These are phyloP conservation scores for Thalassiosira hispida DNA, from an alignment of 352 stramenopile species.

Conservation along the genomic window DNA sequence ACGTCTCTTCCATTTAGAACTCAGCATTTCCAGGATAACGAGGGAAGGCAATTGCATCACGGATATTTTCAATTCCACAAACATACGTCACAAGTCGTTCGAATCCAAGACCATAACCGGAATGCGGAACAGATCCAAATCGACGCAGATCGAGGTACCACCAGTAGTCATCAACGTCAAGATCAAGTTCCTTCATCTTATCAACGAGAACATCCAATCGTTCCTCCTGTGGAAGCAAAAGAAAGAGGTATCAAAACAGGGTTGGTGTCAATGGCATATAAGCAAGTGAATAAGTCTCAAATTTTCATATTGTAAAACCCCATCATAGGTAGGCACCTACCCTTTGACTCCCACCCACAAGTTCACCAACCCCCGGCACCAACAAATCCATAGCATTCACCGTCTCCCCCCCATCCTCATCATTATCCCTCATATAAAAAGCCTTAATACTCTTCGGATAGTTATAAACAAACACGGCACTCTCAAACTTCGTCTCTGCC, in stretches of 20 bases:
- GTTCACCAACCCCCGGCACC: constrained; percentile 94
- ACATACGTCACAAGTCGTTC: constrained; percentile 97
- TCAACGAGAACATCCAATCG: constrained; percentile 85
- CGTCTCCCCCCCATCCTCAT: constrained; percentile 90
- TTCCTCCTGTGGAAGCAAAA: constrained; percentile 84
- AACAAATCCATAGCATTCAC: constrained; percentile 97
- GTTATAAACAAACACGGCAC: constrained; percentile 96
- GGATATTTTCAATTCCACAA: constrained; percentile 98
- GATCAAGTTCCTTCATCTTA: constrained; percentile 88
- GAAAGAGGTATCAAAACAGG: constrained; percentile 9
- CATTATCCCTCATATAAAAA: constrained; percentile 99
- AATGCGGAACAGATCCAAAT: constrained; percentile 96
- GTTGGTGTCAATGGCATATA: too few species aligned
- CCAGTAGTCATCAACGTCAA: constrained; percentile 90
- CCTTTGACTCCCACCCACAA: constrained; percentile 96
- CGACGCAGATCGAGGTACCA: constrained; percentile 98
- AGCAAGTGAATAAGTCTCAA: too few species aligned
- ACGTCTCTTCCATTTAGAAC: constrained; percentile 88
- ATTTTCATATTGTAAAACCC: too few species aligned
- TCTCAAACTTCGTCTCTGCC: constrained; percentile 88
- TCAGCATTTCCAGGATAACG: constrained; percentile 94
- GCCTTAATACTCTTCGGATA: constrained; percentile 98
- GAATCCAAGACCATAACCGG: constrained; percentile 97
- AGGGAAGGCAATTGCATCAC: constrained; percentile 97
- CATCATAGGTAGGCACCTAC: too few species aligned